Evolutionary conservation across 2,329 filamentous ascomycete species (phyloP).

Genomic region (Paracorniculantispora psalliotae): DNA sequence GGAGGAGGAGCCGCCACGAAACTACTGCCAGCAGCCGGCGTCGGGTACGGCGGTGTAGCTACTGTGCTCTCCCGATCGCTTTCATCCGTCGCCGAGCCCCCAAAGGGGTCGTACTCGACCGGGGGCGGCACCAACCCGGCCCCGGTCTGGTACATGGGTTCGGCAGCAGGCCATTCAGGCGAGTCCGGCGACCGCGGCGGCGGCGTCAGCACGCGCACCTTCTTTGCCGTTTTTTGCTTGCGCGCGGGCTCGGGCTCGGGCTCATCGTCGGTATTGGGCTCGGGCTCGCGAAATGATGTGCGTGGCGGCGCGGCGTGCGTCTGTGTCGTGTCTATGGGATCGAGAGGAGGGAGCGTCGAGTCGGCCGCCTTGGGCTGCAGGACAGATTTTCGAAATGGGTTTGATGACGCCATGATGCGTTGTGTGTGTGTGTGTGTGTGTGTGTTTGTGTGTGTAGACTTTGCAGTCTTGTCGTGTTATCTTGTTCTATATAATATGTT

Average conservation of each 20-base stretch:
- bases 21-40: slow-evolving; percentile 2
- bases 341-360: slow-evolving; percentile 24
- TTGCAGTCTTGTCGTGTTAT: not conserved
- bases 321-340: slow-evolving; percentile 26
- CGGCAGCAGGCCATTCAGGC: slow-evolving; percentile 27
- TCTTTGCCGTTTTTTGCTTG: slow-evolving; percentile 54
- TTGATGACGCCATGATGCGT: slow-evolving; percentile 35
- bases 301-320: slow-evolving; percentile 20
- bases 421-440: too few relatives aligned
- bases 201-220: slow-evolving; percentile 62
- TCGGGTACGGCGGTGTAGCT: slow-evolving; percentile 23
- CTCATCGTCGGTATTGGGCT: slow-evolving; percentile 17
- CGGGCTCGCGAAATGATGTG: slow-evolving; percentile 20
- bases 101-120: slow-evolving; percentile 29
- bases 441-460: not conserved
- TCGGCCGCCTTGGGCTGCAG: slow-evolving; percentile 18
- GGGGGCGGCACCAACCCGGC: slow-evolving; percentile 21
- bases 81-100: slow-evolving; percentile 23
- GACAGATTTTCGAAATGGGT: slow-evolving; percentile 48
- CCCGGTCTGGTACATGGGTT: slow-evolving; percentile 16
- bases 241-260: slow-evolving; percentile 19
- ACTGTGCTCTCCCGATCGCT: slow-evolving; percentile 24
- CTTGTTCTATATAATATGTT: not conserved
- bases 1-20: not conserved
- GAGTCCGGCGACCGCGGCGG: slow-evolving; percentile 57